These are phyloP conservation scores for Leccinum pellstonianum DNA, from an alignment of 768 basidiomycete genomes.

Conservation along the genomic window DNA sequence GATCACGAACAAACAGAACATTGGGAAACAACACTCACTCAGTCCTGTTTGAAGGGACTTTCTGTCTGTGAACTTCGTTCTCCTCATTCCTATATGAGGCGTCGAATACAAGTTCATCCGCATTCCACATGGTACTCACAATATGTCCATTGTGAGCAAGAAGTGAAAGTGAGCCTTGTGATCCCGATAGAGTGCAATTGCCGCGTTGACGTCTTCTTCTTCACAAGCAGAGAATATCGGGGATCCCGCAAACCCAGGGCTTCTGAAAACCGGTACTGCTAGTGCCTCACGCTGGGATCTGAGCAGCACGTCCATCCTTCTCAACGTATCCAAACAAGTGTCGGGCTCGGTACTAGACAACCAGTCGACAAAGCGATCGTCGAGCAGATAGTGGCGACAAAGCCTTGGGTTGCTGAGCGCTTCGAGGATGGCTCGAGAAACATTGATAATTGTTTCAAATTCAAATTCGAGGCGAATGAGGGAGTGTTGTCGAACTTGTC, in stretches of 20 bases:
- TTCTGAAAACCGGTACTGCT: background rate
- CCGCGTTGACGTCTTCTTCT: constrained; percentile 1
- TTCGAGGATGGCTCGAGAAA: constrained; percentile 7
- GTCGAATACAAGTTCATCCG: background rate
- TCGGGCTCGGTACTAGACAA: constrained; percentile 3
- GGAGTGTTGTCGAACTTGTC: constrained; percentile 6
- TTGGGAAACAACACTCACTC: background rate
- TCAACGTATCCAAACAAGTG: constrained; percentile 3
- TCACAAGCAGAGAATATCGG: background rate
- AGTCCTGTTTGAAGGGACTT: background rate
- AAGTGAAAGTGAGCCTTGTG: constrained; percentile 9
- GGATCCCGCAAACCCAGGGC: background rate
- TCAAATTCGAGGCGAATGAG: constrained; percentile 7
- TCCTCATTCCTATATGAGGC: constrained; percentile 1
- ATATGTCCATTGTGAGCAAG: constrained; percentile 11
- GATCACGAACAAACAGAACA: too few relatives aligned
- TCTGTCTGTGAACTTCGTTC: background rate
- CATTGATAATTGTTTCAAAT: constrained; percentile 7
- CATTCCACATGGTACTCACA: background rate
- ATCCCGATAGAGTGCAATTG: constrained; percentile 1
- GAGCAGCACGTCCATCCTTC: constrained; percentile 1
- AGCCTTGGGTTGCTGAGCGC: background rate
- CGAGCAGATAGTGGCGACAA: constrained; percentile 1
- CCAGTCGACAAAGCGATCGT: constrained; percentile 9
- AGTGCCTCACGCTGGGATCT: background rate